phyloP scores from a whole-genome alignment of 345 rosid genomes.

The Corchorus capsularis region DNA sequence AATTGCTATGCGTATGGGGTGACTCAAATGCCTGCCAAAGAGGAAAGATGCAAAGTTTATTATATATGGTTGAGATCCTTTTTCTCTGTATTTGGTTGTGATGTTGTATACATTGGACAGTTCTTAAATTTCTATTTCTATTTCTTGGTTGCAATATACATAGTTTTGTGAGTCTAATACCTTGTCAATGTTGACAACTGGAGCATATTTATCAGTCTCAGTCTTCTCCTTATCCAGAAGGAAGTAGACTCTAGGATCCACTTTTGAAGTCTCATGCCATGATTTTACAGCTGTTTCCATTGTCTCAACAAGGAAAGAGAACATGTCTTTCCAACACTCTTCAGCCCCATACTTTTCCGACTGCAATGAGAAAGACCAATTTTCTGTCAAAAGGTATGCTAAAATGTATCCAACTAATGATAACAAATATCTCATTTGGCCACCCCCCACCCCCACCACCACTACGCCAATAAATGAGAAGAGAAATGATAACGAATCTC shows the following conservation, averaged over 20 bases:
- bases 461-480: too few species aligned
- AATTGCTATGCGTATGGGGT: conserved; percentile 78
- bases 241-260: conserved; percentile 78
- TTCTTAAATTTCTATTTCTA: not conserved
- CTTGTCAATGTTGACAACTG: conserved; percentile 88
- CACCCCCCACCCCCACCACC: too few species aligned
- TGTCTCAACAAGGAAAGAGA: conserved; percentile 71
- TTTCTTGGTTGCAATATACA: not conserved
- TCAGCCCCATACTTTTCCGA: conserved; percentile 64
- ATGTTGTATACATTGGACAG: not conserved
- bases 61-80: not conserved
- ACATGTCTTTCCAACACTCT: conserved; percentile 56
- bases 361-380: conserved; percentile 39
- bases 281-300: conserved; percentile 80
- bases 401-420: not conserved
- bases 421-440: too few species aligned
- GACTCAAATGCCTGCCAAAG: conserved; percentile 90
- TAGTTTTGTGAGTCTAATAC: conserved; percentile 33
- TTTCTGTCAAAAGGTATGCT: not conserved
- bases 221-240: conserved; percentile 82
- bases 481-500: not conserved
- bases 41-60: conserved; percentile 15
- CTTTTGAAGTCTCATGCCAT: conserved; percentile 83
- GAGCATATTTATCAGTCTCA: conserved; percentile 73
- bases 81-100: not conserved